These are phyloP conservation scores for Acaromyces ingoldii DNA, from an alignment of 1,284 basidiomycete species.

Conservation along the genomic window DNA sequence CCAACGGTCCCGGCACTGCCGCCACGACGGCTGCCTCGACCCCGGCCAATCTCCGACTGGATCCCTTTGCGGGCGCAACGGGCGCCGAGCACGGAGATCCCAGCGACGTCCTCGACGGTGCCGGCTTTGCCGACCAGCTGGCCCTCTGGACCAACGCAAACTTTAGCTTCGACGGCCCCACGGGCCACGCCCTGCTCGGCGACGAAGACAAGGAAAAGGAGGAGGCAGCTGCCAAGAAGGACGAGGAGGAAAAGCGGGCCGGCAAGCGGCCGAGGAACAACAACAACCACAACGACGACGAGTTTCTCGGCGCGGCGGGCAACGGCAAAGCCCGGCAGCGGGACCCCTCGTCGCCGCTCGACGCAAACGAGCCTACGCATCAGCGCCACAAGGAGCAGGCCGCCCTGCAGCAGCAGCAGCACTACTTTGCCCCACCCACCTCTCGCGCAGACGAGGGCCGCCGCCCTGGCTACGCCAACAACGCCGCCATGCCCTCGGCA, in stretches of 20 bases:
- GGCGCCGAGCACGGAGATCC: slow-evolving; percentile 6
- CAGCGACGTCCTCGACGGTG: slow-evolving; percentile 14
- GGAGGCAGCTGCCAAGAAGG: slow-evolving; percentile 28
- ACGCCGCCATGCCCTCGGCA: no score
- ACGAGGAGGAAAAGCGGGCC: slow-evolving; percentile 21
- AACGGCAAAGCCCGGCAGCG: neutral
- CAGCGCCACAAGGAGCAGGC: slow-evolving; percentile 5
- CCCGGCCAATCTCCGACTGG: neutral
- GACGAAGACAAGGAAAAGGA: slow-evolving; percentile 50
- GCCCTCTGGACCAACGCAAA: slow-evolving; percentile 50
- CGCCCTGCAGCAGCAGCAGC: neutral
- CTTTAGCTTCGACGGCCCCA: slow-evolving; percentile 50
- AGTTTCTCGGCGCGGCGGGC: neutral
- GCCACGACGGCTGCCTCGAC: no score
- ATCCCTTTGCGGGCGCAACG: neutral
- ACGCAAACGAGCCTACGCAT: slow-evolving; percentile 15
- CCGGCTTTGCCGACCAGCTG: slow-evolving; percentile 48
- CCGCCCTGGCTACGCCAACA: neutral
- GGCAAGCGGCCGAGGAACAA: neutral
- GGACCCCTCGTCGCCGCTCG: neutral
- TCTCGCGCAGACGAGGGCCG: slow-evolving; percentile 2
- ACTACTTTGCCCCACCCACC: slow-evolving; percentile 12
- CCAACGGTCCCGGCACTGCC: neutral
- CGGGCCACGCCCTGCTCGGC: slow-evolving; percentile 46
- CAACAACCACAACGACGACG: neutral